Evolutionary conservation across 345 rosid species (phyloP).

Genomic region (Angophora floribunda): DNA sequence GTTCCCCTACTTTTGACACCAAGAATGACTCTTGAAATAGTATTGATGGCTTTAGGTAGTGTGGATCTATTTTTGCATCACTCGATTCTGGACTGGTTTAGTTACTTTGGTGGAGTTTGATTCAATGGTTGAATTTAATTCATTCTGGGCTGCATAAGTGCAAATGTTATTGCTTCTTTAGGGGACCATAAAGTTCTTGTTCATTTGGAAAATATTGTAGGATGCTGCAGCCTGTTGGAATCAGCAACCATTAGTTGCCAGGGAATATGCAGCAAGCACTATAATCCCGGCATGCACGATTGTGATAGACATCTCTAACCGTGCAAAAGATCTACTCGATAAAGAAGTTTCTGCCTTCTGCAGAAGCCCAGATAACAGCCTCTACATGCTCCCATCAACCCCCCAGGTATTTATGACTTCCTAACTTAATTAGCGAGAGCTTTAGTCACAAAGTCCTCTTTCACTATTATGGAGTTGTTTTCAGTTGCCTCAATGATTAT

Average conservation of each 20-base stretch:
- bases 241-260: conserved; percentile 79
- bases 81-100: neutral
- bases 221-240: conserved; percentile 85
- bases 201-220: conserved; percentile 18
- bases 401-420: conserved; percentile 48
- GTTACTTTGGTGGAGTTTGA: neutral
- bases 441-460: neutral
- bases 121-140: neutral
- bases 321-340: conserved; percentile 72
- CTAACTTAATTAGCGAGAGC: neutral
- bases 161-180: neutral
- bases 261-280: conserved; percentile 80
- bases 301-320: conserved; percentile 62
- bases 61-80: neutral
- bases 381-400: conserved; percentile 88
- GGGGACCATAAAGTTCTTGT: neutral
- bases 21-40: neutral
- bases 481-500: neutral
- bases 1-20: neutral
- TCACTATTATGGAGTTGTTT: neutral
- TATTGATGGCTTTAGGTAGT: neutral
- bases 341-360: conserved; percentile 82
- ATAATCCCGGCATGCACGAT: conserved; percentile 72
- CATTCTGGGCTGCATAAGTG: neutral
- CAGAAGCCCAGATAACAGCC: conserved; percentile 76